Conservation (phyloP, 768 basidiomycete genomes). For the Omphalotus guepiniiformis region DNA sequence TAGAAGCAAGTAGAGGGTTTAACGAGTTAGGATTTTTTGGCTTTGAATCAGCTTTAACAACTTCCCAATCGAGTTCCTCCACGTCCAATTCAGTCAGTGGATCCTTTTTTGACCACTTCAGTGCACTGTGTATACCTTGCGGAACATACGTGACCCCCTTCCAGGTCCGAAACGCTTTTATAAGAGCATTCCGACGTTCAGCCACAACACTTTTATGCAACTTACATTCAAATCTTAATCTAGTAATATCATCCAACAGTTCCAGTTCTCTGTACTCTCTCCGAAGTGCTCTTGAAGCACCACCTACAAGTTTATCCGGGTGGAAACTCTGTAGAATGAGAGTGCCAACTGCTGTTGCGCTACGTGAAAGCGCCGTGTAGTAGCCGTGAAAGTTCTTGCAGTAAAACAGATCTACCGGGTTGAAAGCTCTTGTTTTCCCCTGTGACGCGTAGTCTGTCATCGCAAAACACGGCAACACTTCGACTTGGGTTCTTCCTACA, state of each 20-base stretch:
- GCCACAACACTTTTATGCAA: constrained; percentile 13
- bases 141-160: neutral
- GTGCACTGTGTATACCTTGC: neutral
- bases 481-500: constrained; percentile 16
- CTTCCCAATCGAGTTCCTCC: too few species aligned
- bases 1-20: too few species aligned
- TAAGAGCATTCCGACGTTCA: constrained; percentile 3
- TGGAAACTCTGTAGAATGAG: constrained; percentile 10
- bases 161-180: neutral
- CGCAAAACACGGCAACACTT: constrained; percentile 4
- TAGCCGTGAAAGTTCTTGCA: constrained; percentile 4
- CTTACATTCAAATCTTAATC: constrained; percentile 17
- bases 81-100: too few species aligned
- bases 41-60: too few species aligned
- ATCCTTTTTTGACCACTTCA: neutral
- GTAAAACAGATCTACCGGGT: neutral
- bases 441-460: constrained; percentile 6
- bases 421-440: neutral
- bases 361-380: constrained; percentile 13
- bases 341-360: neutral
- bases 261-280: constrained; percentile 33
- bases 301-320: neutral
- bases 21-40: too few species aligned
- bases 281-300: constrained; percentile 17
- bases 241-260: constrained; percentile 30